Evolutionary conservation across 768 basidiomycete species (phyloP), one percentile per base, ranked within the genome.

Genomic region (Mycena rosella): DNA sequence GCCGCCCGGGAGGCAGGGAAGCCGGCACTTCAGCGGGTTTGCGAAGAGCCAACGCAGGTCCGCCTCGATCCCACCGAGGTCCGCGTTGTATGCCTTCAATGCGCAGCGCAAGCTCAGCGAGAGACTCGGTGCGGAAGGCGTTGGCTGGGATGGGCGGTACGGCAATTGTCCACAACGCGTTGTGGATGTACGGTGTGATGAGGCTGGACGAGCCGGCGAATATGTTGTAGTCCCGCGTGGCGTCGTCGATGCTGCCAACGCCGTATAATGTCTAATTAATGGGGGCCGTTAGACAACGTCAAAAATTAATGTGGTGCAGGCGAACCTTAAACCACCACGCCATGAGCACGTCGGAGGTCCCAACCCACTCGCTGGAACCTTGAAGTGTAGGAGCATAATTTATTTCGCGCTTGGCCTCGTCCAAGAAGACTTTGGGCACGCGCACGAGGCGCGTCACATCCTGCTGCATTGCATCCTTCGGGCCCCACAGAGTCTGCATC

Each of bases 311-410:
- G 24, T 2, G 30, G 26, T 14, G 4, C 11, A 32, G 7, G 9
- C 34, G 27, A 27, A 69, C 67, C 58, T 69, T 63, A n/a, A 29
- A 36, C 62, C 61, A 64, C 62, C 62, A 69, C 2, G 67, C 67
- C 22, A 30, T 18, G 5, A 68, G 51, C 14, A 68, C 49, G 29
- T 68, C 61, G 14, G 47, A 47, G 30, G 48, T 64, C 13, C 51
- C 62, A 18, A 64, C 67, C 32, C 32, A 64, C 45, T 64, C 62
- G 10, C 13, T 32, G n/a, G 62, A 59, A n/a, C 58, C 58, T 17
- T 54, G 32, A 5, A 15, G 17, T 51, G 53, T 60, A 24, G 64
- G 15, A 11, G 45, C 51, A 6, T 64, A 42, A 62, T 60, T 69
- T 14, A 60, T 55, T 15, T 60, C 24, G 15, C 38, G 49, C 38